A percentile compares a stretch with the other conserved stretches of the same genome.
phyloP scores from a whole-genome alignment of 805 yeast species.

The Ogataea minuta region DNA sequence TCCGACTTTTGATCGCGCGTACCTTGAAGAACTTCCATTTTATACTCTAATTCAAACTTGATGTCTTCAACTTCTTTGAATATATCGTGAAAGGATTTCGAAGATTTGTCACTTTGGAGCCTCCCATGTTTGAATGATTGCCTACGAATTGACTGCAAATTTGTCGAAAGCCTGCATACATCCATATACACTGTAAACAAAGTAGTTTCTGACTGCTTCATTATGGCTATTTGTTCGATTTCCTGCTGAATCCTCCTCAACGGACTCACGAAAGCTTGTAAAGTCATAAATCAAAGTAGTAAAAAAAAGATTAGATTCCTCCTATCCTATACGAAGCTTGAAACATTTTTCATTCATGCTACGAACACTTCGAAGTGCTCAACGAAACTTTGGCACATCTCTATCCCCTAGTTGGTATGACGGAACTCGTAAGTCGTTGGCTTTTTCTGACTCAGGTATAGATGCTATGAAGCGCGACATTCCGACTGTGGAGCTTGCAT shows the following conservation, averaged over 20 bases:
- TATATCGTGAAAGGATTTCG: conserved; percentile 13
- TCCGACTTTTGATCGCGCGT: conserved; percentile 5
- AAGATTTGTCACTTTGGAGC: background rate
- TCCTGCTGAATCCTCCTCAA: background rate
- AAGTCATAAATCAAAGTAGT: background rate
- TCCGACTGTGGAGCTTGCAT: conserved; percentile 53
- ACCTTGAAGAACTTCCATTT: conserved; percentile 6
- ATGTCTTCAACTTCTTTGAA: conserved; percentile 15
- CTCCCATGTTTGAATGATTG: conserved; percentile 6
- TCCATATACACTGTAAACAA: conserved; percentile 4
- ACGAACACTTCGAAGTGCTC: too few relatives aligned
- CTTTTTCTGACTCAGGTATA: conserved; percentile 17
- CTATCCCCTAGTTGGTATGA: conserved; percentile 20
- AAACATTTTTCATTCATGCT: too few relatives aligned
- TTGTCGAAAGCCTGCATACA: conserved; percentile 12
- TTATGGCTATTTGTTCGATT: background rate
- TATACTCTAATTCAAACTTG: conserved; percentile 19
- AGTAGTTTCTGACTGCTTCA: background rate
- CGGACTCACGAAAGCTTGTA: background rate
- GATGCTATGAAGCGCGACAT: conserved; percentile 35
- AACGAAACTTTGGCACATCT: background rate
- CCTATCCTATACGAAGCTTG: too few relatives aligned
- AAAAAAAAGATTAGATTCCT: background rate
- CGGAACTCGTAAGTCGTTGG: conserved; percentile 28
- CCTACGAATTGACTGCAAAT: conserved; percentile 20